Base-by-base conservation (phyloP, 1,139 yeast genomes). In the Lodderomyces margitis region DNA sequence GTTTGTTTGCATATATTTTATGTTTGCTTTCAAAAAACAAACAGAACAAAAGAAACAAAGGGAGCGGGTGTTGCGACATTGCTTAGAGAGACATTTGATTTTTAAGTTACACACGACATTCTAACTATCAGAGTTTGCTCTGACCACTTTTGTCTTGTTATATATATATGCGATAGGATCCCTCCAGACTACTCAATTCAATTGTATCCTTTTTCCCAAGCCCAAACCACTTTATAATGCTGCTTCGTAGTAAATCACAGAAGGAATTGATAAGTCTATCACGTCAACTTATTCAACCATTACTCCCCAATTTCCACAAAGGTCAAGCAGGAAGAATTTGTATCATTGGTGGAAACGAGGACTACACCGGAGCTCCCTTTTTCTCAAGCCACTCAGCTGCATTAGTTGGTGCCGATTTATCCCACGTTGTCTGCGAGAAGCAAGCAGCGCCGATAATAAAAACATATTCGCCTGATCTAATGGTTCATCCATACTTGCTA, bases 331-430 rank as follows among this genome's bases (percentile, higher is more conserved):
- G 98, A 4, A 74, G 88, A 46, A 71, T 92, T 4, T 89, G 83
- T 6, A 88, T 92, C 0, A 77, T 92, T 45, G 98, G 98, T 11
- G 98, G 98, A 1, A 83, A 94, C 59, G 94, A 87, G 58, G 97
- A 91, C 56, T 88, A 87, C 59, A 91, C 98, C 0, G 98, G 98
- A 0, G 98, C 98, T 0, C 98, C 98, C 2, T 92, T 73, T 64
- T 92, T 92, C 59, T 77, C 95, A 21, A 84, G 94, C 10, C 83
- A 86, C 57, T 87, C 96, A 1, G 80, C 95, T 1, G 87, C 95
- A 2, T 64, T 85, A 24, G 75, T 85, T 38, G 98, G 98, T 0
- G 86, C 92, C 34, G 98, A 92, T 57, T 70, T 92, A 68, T 79
- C 92, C 25, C 98, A 92, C 62, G 75, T 92, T 5, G 73, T 92